Conservation (phyloP, 176 grass and related monocot genomes). For the Saccharum spontaneum region DNA sequence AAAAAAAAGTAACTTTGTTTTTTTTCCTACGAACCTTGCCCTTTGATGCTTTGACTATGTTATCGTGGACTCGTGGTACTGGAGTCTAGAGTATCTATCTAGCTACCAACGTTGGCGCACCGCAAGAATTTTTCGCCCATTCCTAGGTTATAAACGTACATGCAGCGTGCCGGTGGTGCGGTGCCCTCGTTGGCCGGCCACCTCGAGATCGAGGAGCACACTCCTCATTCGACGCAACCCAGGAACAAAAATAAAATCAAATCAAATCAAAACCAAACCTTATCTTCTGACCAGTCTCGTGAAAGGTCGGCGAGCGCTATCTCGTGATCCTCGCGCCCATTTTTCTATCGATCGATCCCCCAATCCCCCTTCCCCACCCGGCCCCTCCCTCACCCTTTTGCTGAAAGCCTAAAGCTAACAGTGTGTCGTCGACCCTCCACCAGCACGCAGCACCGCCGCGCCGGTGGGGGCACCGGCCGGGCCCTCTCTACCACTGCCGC, state of each 20-base stretch:
- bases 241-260: neutral
- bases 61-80: neutral
- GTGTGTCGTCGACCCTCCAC: constrained; percentile 38
- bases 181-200: neutral
- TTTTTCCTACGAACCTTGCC: neutral
- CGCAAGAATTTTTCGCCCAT: neutral
- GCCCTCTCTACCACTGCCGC: neutral
- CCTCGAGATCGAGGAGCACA: neutral
- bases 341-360: neutral
- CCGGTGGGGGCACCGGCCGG: constrained; percentile 2
- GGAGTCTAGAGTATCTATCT: neutral
- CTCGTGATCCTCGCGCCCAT: constrained; percentile 38
- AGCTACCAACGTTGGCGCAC: constrained; percentile 3
- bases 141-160: neutral
- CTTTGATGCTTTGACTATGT: neutral
- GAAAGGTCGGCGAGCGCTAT: neutral
- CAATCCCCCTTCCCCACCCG: neutral
- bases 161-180: neutral
- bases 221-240: neutral
- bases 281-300: constrained; percentile 21
- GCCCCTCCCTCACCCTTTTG: too few relatives aligned
- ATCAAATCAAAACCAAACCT: neutral
- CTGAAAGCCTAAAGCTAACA: neutral
- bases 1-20: neutral
- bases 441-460: neutral